Evolutionary conservation across 2,329 filamentous ascomycete species (phyloP).

Genomic region (Monosporascus sp.): DNA sequence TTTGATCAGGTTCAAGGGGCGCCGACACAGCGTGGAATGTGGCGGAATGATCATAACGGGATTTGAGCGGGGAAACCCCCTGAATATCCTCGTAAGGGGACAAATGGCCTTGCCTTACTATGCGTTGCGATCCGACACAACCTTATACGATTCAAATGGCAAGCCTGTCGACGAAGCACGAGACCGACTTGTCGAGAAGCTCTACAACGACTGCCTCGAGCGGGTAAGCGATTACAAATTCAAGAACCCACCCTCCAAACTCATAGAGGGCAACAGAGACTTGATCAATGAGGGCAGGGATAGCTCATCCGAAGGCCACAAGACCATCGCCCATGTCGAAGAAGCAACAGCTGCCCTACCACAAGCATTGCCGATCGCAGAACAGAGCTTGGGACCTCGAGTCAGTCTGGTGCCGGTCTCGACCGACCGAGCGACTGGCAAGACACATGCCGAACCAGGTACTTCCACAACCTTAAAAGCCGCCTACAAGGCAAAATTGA

Average conservation of each 20-base stretch:
- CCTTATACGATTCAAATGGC: constrained; percentile 82
- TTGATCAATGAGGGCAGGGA: constrained; percentile 81
- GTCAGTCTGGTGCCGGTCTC: constrained; percentile 58
- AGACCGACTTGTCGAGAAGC: constrained; percentile 79
- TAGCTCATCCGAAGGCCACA: constrained; percentile 61
- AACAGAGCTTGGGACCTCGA: constrained; percentile 48
- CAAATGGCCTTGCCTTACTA: constrained; percentile 87
- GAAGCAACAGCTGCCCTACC: constrained; percentile 60
- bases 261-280: constrained; percentile 76
- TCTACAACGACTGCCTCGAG: constrained; percentile 94
- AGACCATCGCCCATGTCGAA: constrained; percentile 69
- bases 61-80: constrained; percentile 89
- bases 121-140: constrained; percentile 71
- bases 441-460: constrained; percentile 65
- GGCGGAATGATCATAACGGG: constrained; percentile 98
- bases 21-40: constrained; percentile 83
- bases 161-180: constrained; percentile 70
- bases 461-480: constrained; percentile 66
- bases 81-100: constrained; percentile 85
- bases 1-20: constrained; percentile 49
- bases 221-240: constrained; percentile 87
- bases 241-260: constrained; percentile 62
- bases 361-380: constrained; percentile 46
- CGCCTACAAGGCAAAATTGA: constrained; percentile 67
- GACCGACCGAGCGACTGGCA: constrained; percentile 65